Percentiles rank a stretch among this genome's conserved stretches.
Evolutionary conservation across 257 asterid species (phyloP).

Genomic region (Lithospermum erythrorhizon): DNA sequence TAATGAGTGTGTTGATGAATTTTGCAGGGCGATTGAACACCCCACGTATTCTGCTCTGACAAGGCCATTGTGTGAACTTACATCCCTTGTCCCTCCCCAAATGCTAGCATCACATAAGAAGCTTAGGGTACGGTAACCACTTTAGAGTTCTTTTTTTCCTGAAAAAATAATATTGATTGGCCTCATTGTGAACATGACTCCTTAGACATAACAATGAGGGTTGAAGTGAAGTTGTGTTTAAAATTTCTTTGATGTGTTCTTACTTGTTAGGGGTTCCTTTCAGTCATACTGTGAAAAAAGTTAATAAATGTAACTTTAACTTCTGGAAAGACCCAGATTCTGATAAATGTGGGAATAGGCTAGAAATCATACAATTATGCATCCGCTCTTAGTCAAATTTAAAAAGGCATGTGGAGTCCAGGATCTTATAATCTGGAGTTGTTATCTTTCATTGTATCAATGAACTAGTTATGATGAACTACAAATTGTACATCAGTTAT

Average conservation of each 20-base stretch:
- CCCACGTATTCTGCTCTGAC: slow-evolving; percentile 98
- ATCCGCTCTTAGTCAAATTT: not conserved
- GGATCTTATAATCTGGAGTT: not conserved
- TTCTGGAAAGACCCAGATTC: not conserved
- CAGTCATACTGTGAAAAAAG: not conserved
- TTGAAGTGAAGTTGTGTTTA: not conserved
- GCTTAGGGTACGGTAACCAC: slow-evolving; percentile 52
- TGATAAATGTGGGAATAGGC: not conserved
- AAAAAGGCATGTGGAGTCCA: not conserved
- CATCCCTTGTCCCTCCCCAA: slow-evolving; percentile 91
- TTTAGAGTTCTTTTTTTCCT: not conserved
- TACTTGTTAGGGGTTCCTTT: no score
- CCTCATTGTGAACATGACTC: not conserved
- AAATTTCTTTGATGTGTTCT: not conserved
- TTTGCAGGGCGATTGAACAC: slow-evolving; percentile 97
- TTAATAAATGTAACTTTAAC: not conserved
- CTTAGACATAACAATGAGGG: not conserved
- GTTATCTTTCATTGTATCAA: not conserved
- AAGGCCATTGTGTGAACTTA: slow-evolving; percentile 94
- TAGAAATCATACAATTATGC: not conserved
- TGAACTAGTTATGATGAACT: not conserved
- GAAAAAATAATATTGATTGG: not conserved
- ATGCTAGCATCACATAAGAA: slow-evolving; percentile 91
- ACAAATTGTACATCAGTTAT: not conserved
- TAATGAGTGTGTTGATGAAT: slow-evolving; percentile 15